A percentile compares a stretch with the other conserved stretches of the same genome.
Conservation (phyloP, 257 asterid genomes). For the Ocimum tenuiflorum region DNA sequence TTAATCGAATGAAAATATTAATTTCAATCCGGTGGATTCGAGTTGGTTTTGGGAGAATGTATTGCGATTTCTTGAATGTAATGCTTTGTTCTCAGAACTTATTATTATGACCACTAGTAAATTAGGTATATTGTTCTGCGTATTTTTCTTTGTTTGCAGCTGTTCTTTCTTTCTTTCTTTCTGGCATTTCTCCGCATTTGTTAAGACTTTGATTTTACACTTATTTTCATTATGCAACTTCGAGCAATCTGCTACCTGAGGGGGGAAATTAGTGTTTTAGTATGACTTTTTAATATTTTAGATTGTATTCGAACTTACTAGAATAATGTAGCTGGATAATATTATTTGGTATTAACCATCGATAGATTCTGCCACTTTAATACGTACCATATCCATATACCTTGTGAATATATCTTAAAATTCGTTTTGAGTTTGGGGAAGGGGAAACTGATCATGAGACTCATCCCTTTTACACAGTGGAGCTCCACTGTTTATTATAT, state of each 20-base stretch:
- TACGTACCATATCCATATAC: too few species aligned
- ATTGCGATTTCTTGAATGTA: background rate
- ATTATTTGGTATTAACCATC: too few species aligned
- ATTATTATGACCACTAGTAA: background rate
- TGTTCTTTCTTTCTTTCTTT: background rate
- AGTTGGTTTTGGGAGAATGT: background rate
- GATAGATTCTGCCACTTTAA: too few species aligned
- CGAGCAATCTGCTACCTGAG: background rate
- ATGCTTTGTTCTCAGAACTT: background rate
- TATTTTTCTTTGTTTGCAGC: background rate
- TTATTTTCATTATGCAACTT: background rate
- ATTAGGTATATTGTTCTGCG: conserved; percentile 2
- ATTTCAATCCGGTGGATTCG: background rate
- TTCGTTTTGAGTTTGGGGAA: too few species aligned
- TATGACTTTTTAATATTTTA: background rate
- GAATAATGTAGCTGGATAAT: background rate
- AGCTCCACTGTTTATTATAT: too few species aligned
- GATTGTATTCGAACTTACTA: background rate
- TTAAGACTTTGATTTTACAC: background rate
- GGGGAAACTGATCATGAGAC: too few species aligned
- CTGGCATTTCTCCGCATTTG: background rate
- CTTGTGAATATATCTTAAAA: too few species aligned
- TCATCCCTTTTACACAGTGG: too few species aligned
- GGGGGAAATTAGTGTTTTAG: background rate
- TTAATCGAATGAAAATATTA: background rate